These are phyloP conservation scores for Coleophoma cylindrospora DNA, from an alignment of 2,329 filamentous ascomycete species.

Conservation along the genomic window DNA sequence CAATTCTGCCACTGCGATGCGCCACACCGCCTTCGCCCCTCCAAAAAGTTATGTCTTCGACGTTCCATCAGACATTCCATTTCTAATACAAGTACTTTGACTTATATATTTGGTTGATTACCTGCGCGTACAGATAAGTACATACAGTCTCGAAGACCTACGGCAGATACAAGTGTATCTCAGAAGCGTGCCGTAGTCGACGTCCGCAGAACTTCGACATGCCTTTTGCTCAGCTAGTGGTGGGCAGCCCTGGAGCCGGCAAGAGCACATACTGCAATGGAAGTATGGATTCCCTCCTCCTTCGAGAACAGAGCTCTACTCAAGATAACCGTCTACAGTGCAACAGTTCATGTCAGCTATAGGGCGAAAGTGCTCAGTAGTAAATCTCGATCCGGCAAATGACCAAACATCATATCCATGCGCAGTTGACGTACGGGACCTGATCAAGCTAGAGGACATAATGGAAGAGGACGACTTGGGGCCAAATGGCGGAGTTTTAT, in stretches of 20 bases:
- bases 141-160: neutral
- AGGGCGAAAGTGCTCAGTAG: conserved; percentile 87
- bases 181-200: neutral
- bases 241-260: conserved; percentile 90
- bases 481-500: conserved; percentile 87
- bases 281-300: conserved; percentile 44
- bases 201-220: conserved; percentile 9
- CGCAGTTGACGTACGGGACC: conserved; percentile 82
- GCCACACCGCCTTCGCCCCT: neutral
- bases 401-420: conserved; percentile 85
- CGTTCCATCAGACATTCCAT: neutral
- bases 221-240: conserved; percentile 54
- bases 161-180: neutral
- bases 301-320: neutral
- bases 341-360: conserved; percentile 97
- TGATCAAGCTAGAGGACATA: conserved; percentile 89
- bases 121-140: no score
- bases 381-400: conserved; percentile 97
- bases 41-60: neutral
- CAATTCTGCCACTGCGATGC: neutral
- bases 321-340: conserved; percentile 44
- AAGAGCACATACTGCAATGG: conserved; percentile 99
- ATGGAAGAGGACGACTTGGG: conserved; percentile 90
- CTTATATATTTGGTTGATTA: no score
- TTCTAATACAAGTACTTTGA: no score